phyloP scores from a whole-genome alignment of 768 basidiomycete genomes.

The Strobilomyces dryophilus region DNA sequence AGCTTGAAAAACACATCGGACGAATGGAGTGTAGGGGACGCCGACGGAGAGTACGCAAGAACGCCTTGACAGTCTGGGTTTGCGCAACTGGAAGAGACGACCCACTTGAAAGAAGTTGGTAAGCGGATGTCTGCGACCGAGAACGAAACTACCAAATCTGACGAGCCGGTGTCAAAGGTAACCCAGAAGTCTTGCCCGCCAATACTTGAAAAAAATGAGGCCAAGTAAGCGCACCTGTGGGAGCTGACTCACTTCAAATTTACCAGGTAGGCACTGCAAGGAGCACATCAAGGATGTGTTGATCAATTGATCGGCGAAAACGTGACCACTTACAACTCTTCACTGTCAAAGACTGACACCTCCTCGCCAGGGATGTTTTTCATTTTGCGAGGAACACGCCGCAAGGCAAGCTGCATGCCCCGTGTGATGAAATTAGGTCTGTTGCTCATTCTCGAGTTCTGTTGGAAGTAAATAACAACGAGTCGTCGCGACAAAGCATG shows the following conservation, averaged over 20 bases:
- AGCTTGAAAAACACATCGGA: constrained; percentile 40
- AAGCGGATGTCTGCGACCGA: constrained; percentile 1
- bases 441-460: constrained; percentile 13
- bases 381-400: constrained; percentile 19
- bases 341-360: constrained; percentile 27
- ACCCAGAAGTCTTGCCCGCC: constrained; percentile 42
- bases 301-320: neutral
- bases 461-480: neutral
- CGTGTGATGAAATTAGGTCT: constrained; percentile 14
- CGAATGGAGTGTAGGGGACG: constrained; percentile 28
- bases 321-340: constrained; percentile 30
- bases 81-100: constrained; percentile 44
- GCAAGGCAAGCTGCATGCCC: constrained; percentile 22
- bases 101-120: constrained; percentile 38
- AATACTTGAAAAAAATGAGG: constrained; percentile 29
- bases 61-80: constrained; percentile 43
- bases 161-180: constrained; percentile 54
- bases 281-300: neutral
- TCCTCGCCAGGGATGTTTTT: constrained; percentile 14
- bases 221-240: neutral
- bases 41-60: constrained; percentile 35
- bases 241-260: constrained; percentile 28
- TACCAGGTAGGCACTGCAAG: constrained; percentile 39
- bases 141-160: constrained; percentile 42
- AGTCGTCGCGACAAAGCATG: neutral